Evolutionary conservation across 192 early-diverging fungal genomes (phyloP).

Genomic region (Lobosporangium transversale): DNA sequence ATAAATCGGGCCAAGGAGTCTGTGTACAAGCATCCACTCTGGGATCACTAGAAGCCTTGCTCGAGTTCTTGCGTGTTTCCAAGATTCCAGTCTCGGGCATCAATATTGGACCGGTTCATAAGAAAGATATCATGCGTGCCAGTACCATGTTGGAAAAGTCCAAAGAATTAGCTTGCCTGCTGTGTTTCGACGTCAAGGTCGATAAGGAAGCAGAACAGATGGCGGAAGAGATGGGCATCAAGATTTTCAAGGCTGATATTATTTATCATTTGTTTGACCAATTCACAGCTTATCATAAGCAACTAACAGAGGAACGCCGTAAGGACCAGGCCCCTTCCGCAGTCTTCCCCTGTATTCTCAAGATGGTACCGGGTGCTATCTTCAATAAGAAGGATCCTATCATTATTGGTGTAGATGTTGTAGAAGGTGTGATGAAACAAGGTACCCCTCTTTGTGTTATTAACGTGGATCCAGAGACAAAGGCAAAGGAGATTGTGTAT

Average conservation of each 20-base stretch:
- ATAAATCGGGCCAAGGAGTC: slow-evolving; percentile 90
- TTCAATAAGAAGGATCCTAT: slow-evolving; percentile 97
- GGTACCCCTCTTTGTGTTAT: slow-evolving; percentile 95
- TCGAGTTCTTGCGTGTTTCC: slow-evolving; percentile 87
- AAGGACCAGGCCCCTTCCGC: slow-evolving; percentile 88
- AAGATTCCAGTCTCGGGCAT: slow-evolving; percentile 98
- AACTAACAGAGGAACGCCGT: slow-evolving; percentile 85
- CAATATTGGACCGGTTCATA: slow-evolving; percentile 98
- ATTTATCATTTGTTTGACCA: slow-evolving; percentile 99
- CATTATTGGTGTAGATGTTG: slow-evolving; percentile 94
- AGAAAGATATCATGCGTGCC: slow-evolving; percentile 93
- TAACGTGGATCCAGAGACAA: slow-evolving; percentile 76
- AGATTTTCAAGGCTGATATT: slow-evolving; percentile 95
- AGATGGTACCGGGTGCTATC: slow-evolving; percentile 88
- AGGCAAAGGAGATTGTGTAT: slow-evolving; percentile 70
- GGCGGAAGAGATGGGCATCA: slow-evolving; percentile 92
- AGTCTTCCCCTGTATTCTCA: slow-evolving; percentile 95
- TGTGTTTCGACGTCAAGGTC: slow-evolving; percentile 93
- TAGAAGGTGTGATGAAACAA: slow-evolving; percentile 86
- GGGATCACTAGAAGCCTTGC: slow-evolving; percentile 96
- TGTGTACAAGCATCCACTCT: slow-evolving; percentile 98
- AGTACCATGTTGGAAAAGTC: slow-evolving; percentile 93
- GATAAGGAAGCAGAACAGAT: slow-evolving; percentile 90
- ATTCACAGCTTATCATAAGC: slow-evolving; percentile 82
- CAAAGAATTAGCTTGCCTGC: slow-evolving; percentile 81